phyloP scores from a whole-genome alignment of 768 basidiomycete genomes.

The Boletus vinaceobasis region DNA sequence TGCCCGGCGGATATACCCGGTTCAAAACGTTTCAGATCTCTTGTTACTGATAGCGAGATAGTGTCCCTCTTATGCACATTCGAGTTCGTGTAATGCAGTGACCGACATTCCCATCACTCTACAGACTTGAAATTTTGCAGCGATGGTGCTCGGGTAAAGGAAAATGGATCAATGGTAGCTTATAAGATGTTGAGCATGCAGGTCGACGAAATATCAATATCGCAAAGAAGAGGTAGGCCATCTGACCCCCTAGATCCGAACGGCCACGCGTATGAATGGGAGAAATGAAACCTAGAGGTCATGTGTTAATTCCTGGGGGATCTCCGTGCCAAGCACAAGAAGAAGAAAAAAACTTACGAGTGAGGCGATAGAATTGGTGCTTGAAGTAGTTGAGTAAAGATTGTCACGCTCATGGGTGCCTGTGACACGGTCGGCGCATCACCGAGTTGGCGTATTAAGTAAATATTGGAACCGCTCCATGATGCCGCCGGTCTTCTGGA shows the following conservation, averaged over 20 bases:
- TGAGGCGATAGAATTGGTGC: neutral
- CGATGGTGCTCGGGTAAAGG: no score
- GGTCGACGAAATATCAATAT: neutral
- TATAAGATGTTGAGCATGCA: neutral
- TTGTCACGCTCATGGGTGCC: no score
- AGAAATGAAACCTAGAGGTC: neutral
- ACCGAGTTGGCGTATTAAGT: neutral
- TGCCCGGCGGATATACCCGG: neutral
- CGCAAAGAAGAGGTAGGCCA: neutral
- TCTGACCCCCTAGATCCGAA: neutral
- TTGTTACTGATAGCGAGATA: neutral
- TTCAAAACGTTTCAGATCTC: conserved; percentile 7
- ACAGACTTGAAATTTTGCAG: neutral
- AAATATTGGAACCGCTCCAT: neutral
- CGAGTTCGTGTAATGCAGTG: no score
- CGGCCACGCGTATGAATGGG: no score
- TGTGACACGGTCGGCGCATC: neutral
- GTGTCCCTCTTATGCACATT: neutral
- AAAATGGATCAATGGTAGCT: neutral
- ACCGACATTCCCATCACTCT: neutral
- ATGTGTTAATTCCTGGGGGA: neutral
- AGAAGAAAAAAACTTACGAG: neutral
- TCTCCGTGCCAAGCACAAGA: neutral
- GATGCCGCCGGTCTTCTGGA: neutral
- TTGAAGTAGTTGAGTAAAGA: no score